phyloP scores from a whole-genome alignment of 1,139 yeast species.

The Petasospora rhodanensis region DNA sequence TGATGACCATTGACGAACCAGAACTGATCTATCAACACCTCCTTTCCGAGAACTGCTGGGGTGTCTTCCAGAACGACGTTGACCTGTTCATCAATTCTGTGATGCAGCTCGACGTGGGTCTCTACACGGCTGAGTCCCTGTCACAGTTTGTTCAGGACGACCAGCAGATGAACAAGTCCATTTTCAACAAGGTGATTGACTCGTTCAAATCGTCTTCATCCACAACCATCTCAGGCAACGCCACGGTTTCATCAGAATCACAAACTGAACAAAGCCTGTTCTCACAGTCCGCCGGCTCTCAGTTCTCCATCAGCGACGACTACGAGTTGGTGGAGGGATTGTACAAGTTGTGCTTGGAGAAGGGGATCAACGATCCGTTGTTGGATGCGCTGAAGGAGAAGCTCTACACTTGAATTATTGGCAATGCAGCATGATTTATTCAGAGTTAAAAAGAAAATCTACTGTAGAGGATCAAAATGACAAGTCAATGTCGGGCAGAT shows the following conservation, averaged over 20 bases:
- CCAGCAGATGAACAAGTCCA: conserved; percentile 14
- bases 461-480: no score
- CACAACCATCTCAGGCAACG: no score
- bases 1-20: conserved; percentile 50
- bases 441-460: no score
- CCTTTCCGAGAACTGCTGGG: conserved; percentile 51
- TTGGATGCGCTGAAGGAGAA: conserved; percentile 19
- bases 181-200: conserved; percentile 15
- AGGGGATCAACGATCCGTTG: conserved; percentile 19
- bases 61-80: conserved; percentile 38
- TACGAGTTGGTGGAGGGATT: conserved; percentile 18
- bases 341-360: conserved; percentile 21
- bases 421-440: no score
- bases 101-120: conserved; percentile 16
- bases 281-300: conserved; percentile 10
- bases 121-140: conserved; percentile 24
- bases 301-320: conserved; percentile 15
- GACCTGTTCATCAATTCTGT: conserved; percentile 49
- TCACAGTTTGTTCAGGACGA: no score
- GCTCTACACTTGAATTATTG: conserved; percentile 7
- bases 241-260: neutral
- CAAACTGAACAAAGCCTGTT: conserved; percentile 8
- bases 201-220: conserved; percentile 12
- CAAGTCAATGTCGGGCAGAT: no score
- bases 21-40: conserved; percentile 61